Base-by-base conservation (phyloP, 371 early-diverging fungal genomes). In the Rhizopus microsporus region DNA sequence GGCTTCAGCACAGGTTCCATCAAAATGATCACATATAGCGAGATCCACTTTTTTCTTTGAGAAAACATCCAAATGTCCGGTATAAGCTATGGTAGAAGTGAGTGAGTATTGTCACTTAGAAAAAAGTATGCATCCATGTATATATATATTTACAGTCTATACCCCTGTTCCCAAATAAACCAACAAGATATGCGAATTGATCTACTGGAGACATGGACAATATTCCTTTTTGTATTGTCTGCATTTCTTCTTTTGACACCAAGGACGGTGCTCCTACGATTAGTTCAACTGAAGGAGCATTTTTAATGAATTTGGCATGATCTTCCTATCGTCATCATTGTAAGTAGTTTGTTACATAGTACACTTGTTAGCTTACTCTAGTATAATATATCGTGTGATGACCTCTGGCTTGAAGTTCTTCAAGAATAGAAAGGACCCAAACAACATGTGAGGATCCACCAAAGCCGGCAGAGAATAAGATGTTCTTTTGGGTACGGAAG, bases 401-500 rank as follows among this genome's bases (percentile, higher is more conserved):
- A 1, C 59, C 59, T 52, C 67, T 55, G 16, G 12, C 13, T n/a
- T 40, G n/a, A 12, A 67, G 9, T 37, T 67, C 59, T 10, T 67
- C 57, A 4, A 58, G 33, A 3, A 67, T 67, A 15, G 31, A 3
- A 3, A 62, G 31, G 0, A 67, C 67, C 62, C 67, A 67, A 15
- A 15, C 16, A 8, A 49, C 35, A 49, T 67, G 67, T 12, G 62
- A 62, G 2, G 54, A 37, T 0, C 67, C 67, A 29, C 67, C 67
- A 12, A 44, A 30, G 7, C 46, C n/a, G 7, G 37, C 45, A 38
- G 37, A 5, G 31, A 67, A 67, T 4, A 43, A 9, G 12, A 67
- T 40, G 5, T 56, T 62, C 30, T 62, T 67, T 7, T 51, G 43
- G 4, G 23, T 34, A 48, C 60, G 56, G 23, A 56, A 65, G 35